Base-by-base conservation (phyloP, 805 yeast genomes). In the Blastobotrys americana region DNA sequence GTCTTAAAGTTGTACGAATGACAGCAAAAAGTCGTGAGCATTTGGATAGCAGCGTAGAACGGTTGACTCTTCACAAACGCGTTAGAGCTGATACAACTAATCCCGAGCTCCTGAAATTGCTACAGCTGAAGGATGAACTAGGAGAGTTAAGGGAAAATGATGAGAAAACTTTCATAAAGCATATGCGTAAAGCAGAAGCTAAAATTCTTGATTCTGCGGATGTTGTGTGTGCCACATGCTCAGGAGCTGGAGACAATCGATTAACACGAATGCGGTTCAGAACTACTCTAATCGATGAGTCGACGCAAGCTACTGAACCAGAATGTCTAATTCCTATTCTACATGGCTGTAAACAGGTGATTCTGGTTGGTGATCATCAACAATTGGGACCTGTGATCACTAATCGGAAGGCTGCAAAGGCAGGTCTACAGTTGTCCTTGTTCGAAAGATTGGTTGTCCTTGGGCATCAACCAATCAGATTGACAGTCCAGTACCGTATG, bases 401-500 rank as follows among this genome's bases (percentile, higher is more conserved):
- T 45, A 87, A 85, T 54, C 76, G 78, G 55, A 74, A 75, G 54
- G 96, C 95, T 2, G 87, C 82, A 15, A 81, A 81, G 50, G 95
- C 95, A 0, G 96, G 97, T 19, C 72, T 90, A 45, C 76, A 75
- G 48, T 95, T 85, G 59, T 87, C 96, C 1, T 67, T 89, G 43
- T 89, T 89, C 63, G 96, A 90, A 64, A 74, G 97, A 54, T 69
- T 89, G 48, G 81, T 89, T 31, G 69, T 80, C 10, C 72, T 87
- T 48, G 95, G 95, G 2, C 89, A 86, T 58, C 73, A 76, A 6
- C 97, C 97, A 6, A 78, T 86, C 50, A 68, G 96, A 51, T 71
- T 89, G 43, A 94, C 86, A 54, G 95, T 88, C 27, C 97, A 89
- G 63, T 89, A 89, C 65, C 81, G 97, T 67, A 89, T 89, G 97